Base-by-base conservation (phyloP, 1,139 yeast species). In the Yamadazyma diddensiae region DNA sequence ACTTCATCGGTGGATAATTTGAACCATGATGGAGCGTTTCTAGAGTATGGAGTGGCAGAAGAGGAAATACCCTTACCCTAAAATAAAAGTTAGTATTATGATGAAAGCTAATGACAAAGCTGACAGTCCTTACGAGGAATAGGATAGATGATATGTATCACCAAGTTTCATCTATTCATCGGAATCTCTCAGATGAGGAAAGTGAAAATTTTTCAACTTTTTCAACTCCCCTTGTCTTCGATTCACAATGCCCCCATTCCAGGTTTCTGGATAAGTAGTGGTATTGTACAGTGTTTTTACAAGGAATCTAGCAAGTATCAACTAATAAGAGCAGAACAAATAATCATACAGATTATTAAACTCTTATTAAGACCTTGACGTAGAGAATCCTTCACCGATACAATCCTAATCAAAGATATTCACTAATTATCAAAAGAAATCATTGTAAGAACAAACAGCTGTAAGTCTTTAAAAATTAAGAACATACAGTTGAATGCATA, bases 1-100 rank as follows among this genome's bases (percentile, higher is more conserved):
- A 92, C 94, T 55, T 88, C 86, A 55, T 88, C 97, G 57, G 95
- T 71, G 46, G 97, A 78, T 61, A 87, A 82, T 82, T 92, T 92
- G 94, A 90, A 90, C 99, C 99, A 92, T 68, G 96, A 77, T 70
- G 98, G 98, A 69, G 95, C 80, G 73, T 83, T 82, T 79, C 99
- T 92, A 61, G 97, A 90, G 82, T 92, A 92, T 72, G 99, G 98
- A 73, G 90, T 78, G 66, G 98, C 96, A 68, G 98, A 88, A 62
- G 97, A 82, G 62, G 97, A 86, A 67, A 94, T 94, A 77, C 99
- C 99, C 78, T 94, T 94, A 76, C 99, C 99, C 94, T 83, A 32
- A 29, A 21, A 21, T 57, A 51, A 45, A 39, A 37, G 69, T 64
- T 63, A 64, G 70, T 63, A 61, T 31, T 37, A 42, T 24, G 39